Evolutionary conservation across 2,329 filamentous ascomycete species (phyloP).

Genomic region (Phoma sp.): DNA sequence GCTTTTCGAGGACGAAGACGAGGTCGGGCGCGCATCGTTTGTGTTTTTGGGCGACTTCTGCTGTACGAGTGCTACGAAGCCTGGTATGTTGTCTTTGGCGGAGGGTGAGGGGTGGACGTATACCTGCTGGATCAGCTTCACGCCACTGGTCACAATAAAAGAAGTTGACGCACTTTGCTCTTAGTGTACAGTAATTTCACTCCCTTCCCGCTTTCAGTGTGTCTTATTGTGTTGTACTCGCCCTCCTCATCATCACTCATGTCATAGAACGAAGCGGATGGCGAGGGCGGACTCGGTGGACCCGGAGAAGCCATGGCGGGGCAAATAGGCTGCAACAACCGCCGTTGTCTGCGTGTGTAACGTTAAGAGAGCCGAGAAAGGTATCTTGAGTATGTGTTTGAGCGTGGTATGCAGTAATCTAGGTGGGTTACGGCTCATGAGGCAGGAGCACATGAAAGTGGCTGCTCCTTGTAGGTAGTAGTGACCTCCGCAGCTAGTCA

Average conservation of each 20-base stretch:
- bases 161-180: constrained; percentile 76
- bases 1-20: constrained; percentile 53
- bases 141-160: constrained; percentile 21
- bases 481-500: constrained; percentile 12
- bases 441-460: constrained; percentile 18
- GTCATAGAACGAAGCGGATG: constrained; percentile 89
- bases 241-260: constrained; percentile 96
- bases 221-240: constrained; percentile 92
- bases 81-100: constrained; percentile 92
- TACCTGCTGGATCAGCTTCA: constrained; percentile 64
- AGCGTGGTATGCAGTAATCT: background rate
- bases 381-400: too few relatives aligned
- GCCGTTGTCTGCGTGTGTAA: constrained; percentile 5
- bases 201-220: constrained; percentile 76
- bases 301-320: constrained; percentile 44
- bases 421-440: constrained; percentile 7
- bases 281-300: constrained; percentile 65
- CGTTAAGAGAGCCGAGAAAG: background rate
- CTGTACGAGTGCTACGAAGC: constrained; percentile 91
- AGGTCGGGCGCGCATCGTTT: constrained; percentile 46
- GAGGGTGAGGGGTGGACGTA: constrained; percentile 95
- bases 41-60: constrained; percentile 67
- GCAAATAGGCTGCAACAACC: constrained; percentile 15
- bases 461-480: constrained; percentile 16
- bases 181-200: constrained; percentile 96